Evolutionary conservation across 208 protist genomes (phyloP).

Genomic region (Trypanosoma scelopori): DNA sequence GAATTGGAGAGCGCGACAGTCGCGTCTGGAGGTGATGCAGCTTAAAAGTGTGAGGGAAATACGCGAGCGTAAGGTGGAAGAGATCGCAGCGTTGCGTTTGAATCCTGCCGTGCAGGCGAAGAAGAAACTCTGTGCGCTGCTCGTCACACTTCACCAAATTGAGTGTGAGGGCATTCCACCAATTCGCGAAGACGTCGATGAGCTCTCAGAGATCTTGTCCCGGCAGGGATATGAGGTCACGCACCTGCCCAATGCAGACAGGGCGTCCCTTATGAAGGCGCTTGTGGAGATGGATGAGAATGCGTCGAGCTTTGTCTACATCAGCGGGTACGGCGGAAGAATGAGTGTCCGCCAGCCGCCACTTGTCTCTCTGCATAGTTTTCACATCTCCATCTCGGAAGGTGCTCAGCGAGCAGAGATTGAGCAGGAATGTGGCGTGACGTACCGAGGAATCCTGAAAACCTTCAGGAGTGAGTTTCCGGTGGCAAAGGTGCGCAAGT

Average conservation of each 20-base stretch:
- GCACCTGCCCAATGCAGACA: slow-evolving; percentile 48
- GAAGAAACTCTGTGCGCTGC: slow-evolving; percentile 56
- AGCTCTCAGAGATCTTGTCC: slow-evolving; percentile 52
- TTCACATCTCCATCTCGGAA: slow-evolving; percentile 69
- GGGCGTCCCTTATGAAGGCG: slow-evolving; percentile 49
- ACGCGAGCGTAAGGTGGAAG: slow-evolving; percentile 71
- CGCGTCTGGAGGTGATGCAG: slow-evolving; percentile 34
- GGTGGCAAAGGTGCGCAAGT: slow-evolving; percentile 51
- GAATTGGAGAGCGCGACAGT: slow-evolving; percentile 67
- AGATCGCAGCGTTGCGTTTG: slow-evolving; percentile 68
- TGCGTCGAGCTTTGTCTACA: slow-evolving; percentile 77
- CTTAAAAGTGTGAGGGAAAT: slow-evolving; percentile 42
- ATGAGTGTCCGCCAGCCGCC: slow-evolving; percentile 71
- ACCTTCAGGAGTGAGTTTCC: slow-evolving; percentile 36
- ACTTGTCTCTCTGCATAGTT: slow-evolving; percentile 51
- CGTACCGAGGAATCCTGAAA: slow-evolving; percentile 37
- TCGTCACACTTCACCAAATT: slow-evolving; percentile 69
- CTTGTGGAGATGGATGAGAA: slow-evolving; percentile 57
- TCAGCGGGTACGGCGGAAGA: slow-evolving; percentile 83
- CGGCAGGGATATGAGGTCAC: slow-evolving; percentile 82
- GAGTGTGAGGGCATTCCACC: slow-evolving; percentile 44
- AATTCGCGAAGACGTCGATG: slow-evolving; percentile 36
- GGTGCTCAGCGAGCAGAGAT: slow-evolving; percentile 45
- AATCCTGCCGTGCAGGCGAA: slow-evolving; percentile 72
- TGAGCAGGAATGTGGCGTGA: slow-evolving; percentile 37